Conservation (phyloP, 1,139 yeast genomes). For the Saccharomycopsis phalli region DNA sequence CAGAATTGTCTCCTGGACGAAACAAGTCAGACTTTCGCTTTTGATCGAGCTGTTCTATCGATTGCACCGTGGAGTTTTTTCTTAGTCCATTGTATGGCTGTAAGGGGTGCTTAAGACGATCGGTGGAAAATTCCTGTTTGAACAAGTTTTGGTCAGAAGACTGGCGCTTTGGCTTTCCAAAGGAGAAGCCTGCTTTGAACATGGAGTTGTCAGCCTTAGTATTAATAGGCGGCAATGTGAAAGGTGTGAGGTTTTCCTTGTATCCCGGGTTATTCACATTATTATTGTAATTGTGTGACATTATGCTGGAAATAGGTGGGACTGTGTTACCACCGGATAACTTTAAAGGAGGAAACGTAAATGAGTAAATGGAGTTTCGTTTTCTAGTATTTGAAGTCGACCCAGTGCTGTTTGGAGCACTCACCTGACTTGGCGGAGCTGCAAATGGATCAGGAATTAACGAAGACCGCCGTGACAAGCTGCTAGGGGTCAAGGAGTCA, state of each 20-base stretch:
- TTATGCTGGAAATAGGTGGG: not conserved
- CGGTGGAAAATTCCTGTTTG: not conserved
- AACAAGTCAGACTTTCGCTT: too few relatives aligned
- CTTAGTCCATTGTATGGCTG: too few relatives aligned
- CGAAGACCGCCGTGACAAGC: constrained; percentile 16
- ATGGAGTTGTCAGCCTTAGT: not conserved
- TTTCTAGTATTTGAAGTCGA: constrained; percentile 3
- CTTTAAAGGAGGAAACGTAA: constrained; percentile 1
- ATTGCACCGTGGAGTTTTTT: too few relatives aligned
- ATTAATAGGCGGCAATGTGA: constrained; percentile 6
- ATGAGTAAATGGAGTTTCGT: constrained; percentile 9
- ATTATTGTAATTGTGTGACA: not conserved
- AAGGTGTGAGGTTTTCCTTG: constrained; percentile 4
- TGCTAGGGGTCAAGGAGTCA: constrained; percentile 10
- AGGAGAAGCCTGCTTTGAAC: constrained; percentile 2
- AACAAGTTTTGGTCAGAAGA: not conserved
- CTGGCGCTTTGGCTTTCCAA: not conserved
- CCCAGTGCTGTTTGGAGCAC: not conserved
- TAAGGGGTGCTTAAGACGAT: too few relatives aligned
- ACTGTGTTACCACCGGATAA: not conserved
- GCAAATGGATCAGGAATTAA: constrained; percentile 2
- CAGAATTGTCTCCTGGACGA: too few relatives aligned
- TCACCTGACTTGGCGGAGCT: constrained; percentile 1
- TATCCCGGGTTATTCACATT: not conserved
- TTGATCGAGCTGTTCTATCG: too few relatives aligned